Base-by-base conservation (phyloP, 192 early-diverging fungal genomes). In the Backusella luteola region DNA sequence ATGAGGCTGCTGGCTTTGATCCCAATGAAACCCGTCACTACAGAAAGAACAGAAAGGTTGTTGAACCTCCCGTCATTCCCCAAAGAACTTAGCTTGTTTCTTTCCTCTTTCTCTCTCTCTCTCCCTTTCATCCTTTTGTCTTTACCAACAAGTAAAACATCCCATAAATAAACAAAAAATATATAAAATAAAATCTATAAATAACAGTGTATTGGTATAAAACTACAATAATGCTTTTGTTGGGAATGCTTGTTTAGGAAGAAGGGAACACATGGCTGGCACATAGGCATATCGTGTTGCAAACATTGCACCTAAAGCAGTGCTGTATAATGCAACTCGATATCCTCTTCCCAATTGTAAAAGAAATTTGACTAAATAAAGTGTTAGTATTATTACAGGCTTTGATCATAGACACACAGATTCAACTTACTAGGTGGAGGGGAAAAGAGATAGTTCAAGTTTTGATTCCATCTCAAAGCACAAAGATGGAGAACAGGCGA, bases 1-100 rank as follows among this genome's bases (percentile, higher is more conserved):
- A 85, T 75, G 81, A 87, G 21, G 85, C 87, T 53, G 86, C 84
- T 73, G 92, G 92, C 2, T 93, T 93, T 79, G 89, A 92, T 79
- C 92, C 92, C 29, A 82, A 89, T 14, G 91, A 93, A 78, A 89
- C 89, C 12, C 75, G 92, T 34, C 88, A 81, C 71, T 90, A 91
- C 67, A 79, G 91, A 29, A 93, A 92, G 68, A 76, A 76, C 35
- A n/a, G 75, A 76, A 76, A 76, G 29, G 32, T 39, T 29, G 74
- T 75, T 29, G 74, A 36, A 34, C 63, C 74, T 19, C 74, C 74
- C 44, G 66, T 44, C 21, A 66, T 73, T 59, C 49, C 44, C 12
- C 29, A 29, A 42, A 36, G 21, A 41, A 21, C 34, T 29, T 63
- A 63, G 14, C 23, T 8, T 29, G 21, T 2, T 29, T 14, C n/a